Conservation (phyloP, 2,329 filamentous ascomycete genomes). For the Dactylonectria macrodidyma region DNA sequence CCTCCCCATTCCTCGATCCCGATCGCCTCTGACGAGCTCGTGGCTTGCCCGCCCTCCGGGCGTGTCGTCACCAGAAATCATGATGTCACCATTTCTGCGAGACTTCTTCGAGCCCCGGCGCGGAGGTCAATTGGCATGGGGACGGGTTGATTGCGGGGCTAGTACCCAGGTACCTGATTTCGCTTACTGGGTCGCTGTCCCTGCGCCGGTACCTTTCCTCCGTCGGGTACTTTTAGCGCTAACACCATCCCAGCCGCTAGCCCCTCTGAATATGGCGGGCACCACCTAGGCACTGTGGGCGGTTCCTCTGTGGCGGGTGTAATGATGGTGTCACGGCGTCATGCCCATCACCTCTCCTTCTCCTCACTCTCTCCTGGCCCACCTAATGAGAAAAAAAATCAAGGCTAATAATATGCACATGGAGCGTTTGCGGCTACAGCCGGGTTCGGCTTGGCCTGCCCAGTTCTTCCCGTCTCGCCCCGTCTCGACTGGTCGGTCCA, state of each 20-base stretch:
- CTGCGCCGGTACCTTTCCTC: neutral
- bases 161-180: neutral
- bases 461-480: neutral
- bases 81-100: constrained; percentile 59
- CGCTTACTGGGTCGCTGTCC: neutral
- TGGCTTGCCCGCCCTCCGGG: constrained; percentile 39
- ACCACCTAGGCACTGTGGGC: neutral
- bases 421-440: neutral
- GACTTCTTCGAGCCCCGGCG: constrained; percentile 29
- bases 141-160: constrained; percentile 14
- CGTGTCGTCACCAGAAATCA: constrained; percentile 55
- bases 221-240: constrained; percentile 1
- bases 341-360: constrained; percentile 31
- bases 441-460: neutral
- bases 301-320: constrained; percentile 20
- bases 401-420: neutral
- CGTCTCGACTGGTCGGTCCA: neutral
- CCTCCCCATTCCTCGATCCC: constrained; percentile 40
- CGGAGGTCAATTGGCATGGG: neutral
- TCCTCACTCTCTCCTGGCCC: constrained; percentile 28
- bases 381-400: neutral
- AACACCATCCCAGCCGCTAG: constrained; percentile 4
- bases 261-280: neutral
- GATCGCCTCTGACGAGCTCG: constrained; percentile 42
- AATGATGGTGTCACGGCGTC: constrained; percentile 49